A percentile compares a stretch with the other conserved stretches of the same genome.
phyloP scores from a whole-genome alignment of 2,329 filamentous ascomycete species.

The Fusarium haematococcum region DNA sequence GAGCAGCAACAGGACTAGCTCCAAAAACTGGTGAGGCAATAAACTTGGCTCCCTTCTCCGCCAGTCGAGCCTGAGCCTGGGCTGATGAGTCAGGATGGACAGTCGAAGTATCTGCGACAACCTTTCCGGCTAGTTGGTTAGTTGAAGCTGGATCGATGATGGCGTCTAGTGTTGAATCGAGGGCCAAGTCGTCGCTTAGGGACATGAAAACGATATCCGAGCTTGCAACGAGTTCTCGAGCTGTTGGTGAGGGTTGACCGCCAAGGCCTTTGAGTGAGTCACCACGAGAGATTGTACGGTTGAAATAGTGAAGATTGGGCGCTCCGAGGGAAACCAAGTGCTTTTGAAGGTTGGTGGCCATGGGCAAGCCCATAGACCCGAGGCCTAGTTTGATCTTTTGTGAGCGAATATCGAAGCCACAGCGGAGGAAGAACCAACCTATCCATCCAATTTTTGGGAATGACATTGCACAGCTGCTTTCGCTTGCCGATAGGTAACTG shows the following conservation, averaged over 20 bases:
- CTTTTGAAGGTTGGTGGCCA: slow-evolving; percentile 63
- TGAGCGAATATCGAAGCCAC: rapidly evolving
- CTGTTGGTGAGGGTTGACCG: slow-evolving; percentile 36
- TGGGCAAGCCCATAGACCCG: slow-evolving; percentile 63
- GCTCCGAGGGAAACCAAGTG: slow-evolving; percentile 45
- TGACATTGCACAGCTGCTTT: background rate
- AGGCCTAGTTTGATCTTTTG: slow-evolving; percentile 49
- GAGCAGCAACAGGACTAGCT: slow-evolving; percentile 59
- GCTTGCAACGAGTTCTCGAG: slow-evolving; percentile 44
- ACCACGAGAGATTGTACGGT: slow-evolving; percentile 61
- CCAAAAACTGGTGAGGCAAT: slow-evolving; percentile 63
- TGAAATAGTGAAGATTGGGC: slow-evolving; percentile 54
- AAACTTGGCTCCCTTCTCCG: slow-evolving; percentile 49
- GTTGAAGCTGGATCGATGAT: slow-evolving; percentile 38
- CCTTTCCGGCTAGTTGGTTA: slow-evolving; percentile 50
- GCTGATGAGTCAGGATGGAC: slow-evolving; percentile 59
- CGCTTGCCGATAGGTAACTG: background rate
- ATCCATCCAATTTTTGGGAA: slow-evolving; percentile 30
- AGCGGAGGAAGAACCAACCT: background rate
- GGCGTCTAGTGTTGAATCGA: slow-evolving; percentile 49
- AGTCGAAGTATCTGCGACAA: slow-evolving; percentile 62
- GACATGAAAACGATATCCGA: slow-evolving; percentile 54
- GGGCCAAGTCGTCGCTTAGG: slow-evolving; percentile 57
- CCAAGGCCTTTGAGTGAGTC: slow-evolving; percentile 45
- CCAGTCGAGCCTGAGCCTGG: slow-evolving; percentile 45